Conservation (phyloP, 2,329 filamentous ascomycete genomes). For the Albifimbria verrucaria region DNA sequence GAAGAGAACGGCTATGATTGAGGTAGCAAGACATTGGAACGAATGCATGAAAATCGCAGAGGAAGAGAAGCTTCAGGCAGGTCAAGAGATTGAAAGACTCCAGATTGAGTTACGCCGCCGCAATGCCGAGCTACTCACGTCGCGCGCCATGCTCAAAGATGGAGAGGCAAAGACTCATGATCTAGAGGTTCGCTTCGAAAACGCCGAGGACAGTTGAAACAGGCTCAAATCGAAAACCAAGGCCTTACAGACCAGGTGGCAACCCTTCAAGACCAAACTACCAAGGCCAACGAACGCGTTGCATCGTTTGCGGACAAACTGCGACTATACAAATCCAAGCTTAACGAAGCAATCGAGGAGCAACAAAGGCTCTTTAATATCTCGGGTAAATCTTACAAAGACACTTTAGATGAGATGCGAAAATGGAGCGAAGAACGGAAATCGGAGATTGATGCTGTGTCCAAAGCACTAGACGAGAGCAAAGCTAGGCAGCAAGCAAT, state of each 20-base stretch:
- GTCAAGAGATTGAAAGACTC: slow-evolving; percentile 22
- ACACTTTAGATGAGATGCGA: slow-evolving; percentile 30
- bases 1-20: slow-evolving; percentile 27
- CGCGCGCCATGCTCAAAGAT: slow-evolving; percentile 2
- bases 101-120: slow-evolving; percentile 17
- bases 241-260: slow-evolving; percentile 23
- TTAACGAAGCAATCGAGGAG: slow-evolving; percentile 45
- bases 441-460: slow-evolving; percentile 9
- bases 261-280: slow-evolving; percentile 20
- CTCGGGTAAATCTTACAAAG: slow-evolving; percentile 28
- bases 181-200: slow-evolving; percentile 9
- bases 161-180: slow-evolving; percentile 6
- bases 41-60: slow-evolving; percentile 27
- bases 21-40: slow-evolving; percentile 30
- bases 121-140: slow-evolving; percentile 14
- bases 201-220: slow-evolving; percentile 21
- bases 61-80: slow-evolving; percentile 22
- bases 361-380: slow-evolving; percentile 41
- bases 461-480: slow-evolving; percentile 20
- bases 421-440: slow-evolving; percentile 23
- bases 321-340: slow-evolving; percentile 28
- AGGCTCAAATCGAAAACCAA: slow-evolving; percentile 18
- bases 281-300: slow-evolving; percentile 16
- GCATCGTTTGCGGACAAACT: slow-evolving; percentile 28
- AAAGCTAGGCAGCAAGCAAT: slow-evolving; percentile 29